Evolutionary conservation across 1,284 basidiomycete genomes (phyloP).

Genomic region (Moniliophthora roreri): DNA sequence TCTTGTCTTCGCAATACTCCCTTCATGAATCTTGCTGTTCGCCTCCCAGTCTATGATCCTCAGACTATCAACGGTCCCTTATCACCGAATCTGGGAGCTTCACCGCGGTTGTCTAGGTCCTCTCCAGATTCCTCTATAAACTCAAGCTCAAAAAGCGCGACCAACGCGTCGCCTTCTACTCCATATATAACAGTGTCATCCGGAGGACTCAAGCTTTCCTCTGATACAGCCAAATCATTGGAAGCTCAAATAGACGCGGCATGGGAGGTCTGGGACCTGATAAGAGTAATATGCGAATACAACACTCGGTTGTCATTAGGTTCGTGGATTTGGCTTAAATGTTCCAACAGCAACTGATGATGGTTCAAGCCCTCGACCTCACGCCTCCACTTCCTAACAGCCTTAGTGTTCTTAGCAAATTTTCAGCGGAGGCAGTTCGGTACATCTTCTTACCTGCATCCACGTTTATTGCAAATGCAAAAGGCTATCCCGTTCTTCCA

Average conservation of each 20-base stretch:
- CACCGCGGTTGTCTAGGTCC: constrained; percentile 14
- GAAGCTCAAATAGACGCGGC: constrained; percentile 76
- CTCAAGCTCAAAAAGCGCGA: no score
- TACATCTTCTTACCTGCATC: constrained; percentile 88
- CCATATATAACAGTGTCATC: constrained; percentile 36
- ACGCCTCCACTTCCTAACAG: constrained; percentile 82
- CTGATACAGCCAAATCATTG: constrained; percentile 30
- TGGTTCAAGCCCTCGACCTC: constrained; percentile 78
- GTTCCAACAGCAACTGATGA: constrained; percentile 16
- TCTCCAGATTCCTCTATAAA: constrained; percentile 21
- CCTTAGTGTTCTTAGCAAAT: constrained; percentile 72
- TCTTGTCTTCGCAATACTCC: constrained; percentile 71
- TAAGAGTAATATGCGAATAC: constrained; percentile 88
- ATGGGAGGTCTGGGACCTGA: constrained; percentile 99
- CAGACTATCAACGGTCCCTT: constrained; percentile 44
- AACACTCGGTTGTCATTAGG: constrained; percentile 80
- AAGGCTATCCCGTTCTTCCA: constrained; percentile 95
- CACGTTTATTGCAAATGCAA: constrained; percentile 93
- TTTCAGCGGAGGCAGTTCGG: constrained; percentile 90
- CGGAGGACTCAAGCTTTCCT: constrained; percentile 18
- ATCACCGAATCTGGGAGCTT: no score
- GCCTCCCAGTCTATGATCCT: constrained; percentile 83
- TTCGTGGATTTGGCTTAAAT: constrained; percentile 27
- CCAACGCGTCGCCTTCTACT: constrained; percentile 26
- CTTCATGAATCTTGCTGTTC: constrained; percentile 77